Conservation (phyloP, 208 protist species). For the Blastocrithidia nonstop region DNA sequence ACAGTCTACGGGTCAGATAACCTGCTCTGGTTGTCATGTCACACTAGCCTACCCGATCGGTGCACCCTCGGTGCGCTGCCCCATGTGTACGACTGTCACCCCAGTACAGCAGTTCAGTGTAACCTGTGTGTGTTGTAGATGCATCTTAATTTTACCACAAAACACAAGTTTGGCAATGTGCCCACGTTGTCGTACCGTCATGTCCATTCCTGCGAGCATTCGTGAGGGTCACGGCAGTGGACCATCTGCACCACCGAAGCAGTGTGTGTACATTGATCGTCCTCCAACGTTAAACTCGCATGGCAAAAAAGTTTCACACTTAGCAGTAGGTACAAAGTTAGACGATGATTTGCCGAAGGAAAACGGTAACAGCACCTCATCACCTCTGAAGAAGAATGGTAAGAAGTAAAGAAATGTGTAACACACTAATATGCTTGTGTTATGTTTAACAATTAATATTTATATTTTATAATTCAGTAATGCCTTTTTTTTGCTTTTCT, state of each 20-base stretch:
- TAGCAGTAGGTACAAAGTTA: conserved; percentile 57
- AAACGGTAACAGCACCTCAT: neutral
- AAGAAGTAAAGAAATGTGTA: too few species aligned
- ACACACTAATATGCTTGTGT: too few species aligned
- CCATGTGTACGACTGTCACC: conserved; percentile 69
- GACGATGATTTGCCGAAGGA: conserved; percentile 27
- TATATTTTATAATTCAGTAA: too few species aligned
- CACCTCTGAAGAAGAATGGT: neutral
- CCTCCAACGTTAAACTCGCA: conserved; percentile 27
- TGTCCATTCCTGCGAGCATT: conserved; percentile 71
- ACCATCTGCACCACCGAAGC: conserved; percentile 40
- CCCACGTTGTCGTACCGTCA: conserved; percentile 65
- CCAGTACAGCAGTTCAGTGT: conserved; percentile 71
- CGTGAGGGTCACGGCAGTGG: conserved; percentile 30
- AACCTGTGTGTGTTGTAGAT: conserved; percentile 64
- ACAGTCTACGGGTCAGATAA: conserved; percentile 65
- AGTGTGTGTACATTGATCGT: conserved; percentile 71
- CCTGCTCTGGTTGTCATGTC: conserved; percentile 54
- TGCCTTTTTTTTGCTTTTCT: too few species aligned
- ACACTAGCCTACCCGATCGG: conserved; percentile 76
- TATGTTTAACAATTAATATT: too few species aligned
- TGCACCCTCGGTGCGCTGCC: conserved; percentile 65
- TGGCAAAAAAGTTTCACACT: conserved; percentile 22
- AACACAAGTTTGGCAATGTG: conserved; percentile 80
- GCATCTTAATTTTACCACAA: conserved; percentile 66